phyloP scores from a whole-genome alignment of 108 stramenopile species.

The Phaeodactylum tricornutum region DNA sequence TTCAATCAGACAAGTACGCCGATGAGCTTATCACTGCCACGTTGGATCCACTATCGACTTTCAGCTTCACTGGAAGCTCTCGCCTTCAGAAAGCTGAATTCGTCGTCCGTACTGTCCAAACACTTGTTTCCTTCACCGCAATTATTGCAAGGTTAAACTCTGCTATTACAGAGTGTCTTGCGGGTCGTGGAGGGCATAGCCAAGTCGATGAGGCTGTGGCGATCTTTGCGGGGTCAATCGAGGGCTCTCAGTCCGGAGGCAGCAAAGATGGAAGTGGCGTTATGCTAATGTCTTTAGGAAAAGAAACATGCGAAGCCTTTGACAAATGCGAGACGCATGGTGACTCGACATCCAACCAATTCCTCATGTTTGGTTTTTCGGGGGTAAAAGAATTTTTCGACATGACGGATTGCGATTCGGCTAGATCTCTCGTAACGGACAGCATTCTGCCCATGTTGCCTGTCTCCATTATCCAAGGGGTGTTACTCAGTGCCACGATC shows the following conservation, averaged over 20 bases:
- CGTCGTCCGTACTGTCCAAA: slow-evolving; percentile 35
- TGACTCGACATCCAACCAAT: slow-evolving; percentile 33
- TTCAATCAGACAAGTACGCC: slow-evolving; percentile 14
- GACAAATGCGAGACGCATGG: slow-evolving; percentile 37
- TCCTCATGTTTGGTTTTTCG: slow-evolving; percentile 31
- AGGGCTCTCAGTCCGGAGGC: slow-evolving; percentile 39
- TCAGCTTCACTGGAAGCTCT: slow-evolving; percentile 18
- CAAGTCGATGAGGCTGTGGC: slow-evolving; percentile 60
- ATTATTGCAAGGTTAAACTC: slow-evolving; percentile 26
- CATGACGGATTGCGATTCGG: slow-evolving; percentile 25
- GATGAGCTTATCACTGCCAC: slow-evolving; percentile 21
- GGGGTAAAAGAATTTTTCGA: slow-evolving; percentile 29
- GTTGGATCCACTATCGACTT: slow-evolving; percentile 17
- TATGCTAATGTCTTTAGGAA: slow-evolving; percentile 50
- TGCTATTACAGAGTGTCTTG: slow-evolving; percentile 21
- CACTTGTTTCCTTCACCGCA: slow-evolving; percentile 38
- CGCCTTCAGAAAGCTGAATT: slow-evolving; percentile 27
- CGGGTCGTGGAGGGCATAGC: slow-evolving; percentile 5
- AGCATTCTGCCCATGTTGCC: slow-evolving; percentile 22
- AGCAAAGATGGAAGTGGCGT: slow-evolving; percentile 26
- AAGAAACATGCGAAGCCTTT: slow-evolving; percentile 56
- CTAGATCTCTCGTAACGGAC: slow-evolving; percentile 14
- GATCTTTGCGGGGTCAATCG: slow-evolving; percentile 47
- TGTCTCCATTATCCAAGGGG: slow-evolving; percentile 49
- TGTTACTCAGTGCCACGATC: slow-evolving; percentile 9